Percentiles rank a stretch among this genome's conserved stretches.
phyloP scores from a whole-genome alignment of 2,329 filamentous ascomycete species.

The Coleophoma eucalyptorum region DNA sequence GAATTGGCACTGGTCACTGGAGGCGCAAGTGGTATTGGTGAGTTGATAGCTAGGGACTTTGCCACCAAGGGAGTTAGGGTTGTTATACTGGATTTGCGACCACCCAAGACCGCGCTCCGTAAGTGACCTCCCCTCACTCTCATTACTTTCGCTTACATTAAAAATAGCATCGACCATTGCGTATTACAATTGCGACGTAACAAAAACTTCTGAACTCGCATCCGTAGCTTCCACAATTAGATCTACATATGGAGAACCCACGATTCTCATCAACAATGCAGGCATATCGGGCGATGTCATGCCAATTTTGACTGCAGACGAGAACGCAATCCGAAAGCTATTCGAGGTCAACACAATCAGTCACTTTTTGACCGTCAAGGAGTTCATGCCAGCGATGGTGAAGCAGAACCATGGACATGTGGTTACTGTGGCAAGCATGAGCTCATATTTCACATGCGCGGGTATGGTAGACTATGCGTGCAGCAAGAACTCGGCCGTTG shows the following conservation, averaged over 20 bases:
- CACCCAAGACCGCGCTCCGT: slow-evolving; percentile 32
- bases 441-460: slow-evolving; percentile 4
- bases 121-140: slow-evolving; percentile 4
- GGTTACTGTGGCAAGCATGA: slow-evolving; percentile 58
- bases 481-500: slow-evolving; percentile 61
- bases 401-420: slow-evolving; percentile 65
- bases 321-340: slow-evolving; percentile 55
- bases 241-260: slow-evolving; percentile 55
- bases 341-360: slow-evolving; percentile 69
- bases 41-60: slow-evolving; percentile 57
- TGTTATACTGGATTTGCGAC: slow-evolving; percentile 66
- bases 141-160: background rate
- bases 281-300: slow-evolving; percentile 55
- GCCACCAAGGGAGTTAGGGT: slow-evolving; percentile 62
- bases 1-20: slow-evolving; percentile 75
- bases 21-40: slow-evolving; percentile 70
- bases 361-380: slow-evolving; percentile 59
- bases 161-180: slow-evolving; percentile 46
- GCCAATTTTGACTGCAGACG: slow-evolving; percentile 52
- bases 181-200: slow-evolving; percentile 67
- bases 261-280: slow-evolving; percentile 70
- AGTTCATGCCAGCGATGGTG: slow-evolving; percentile 66
- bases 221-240: slow-evolving; percentile 49
- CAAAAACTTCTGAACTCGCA: slow-evolving; percentile 49
- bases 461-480: slow-evolving; percentile 61